A percentile compares a stretch with the other conserved stretches of the same genome.
Evolutionary conservation across 1,284 basidiomycete genomes (phyloP).

Genomic region (Chalciporus sp.): DNA sequence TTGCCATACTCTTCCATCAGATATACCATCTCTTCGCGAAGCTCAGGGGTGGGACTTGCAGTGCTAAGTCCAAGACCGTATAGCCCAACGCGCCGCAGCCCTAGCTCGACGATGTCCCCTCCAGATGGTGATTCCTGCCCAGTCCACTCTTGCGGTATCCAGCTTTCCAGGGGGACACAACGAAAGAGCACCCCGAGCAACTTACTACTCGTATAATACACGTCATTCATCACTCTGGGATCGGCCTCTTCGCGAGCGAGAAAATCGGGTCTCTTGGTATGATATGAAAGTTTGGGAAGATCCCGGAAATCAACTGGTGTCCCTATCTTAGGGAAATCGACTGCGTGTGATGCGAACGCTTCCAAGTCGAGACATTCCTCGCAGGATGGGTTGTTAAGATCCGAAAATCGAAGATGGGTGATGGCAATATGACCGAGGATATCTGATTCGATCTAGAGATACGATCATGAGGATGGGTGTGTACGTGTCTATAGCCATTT

Average conservation of each 20-base stretch:
- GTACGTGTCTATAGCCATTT: not conserved
- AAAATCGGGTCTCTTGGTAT: constrained; percentile 42
- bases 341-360: constrained; percentile 67
- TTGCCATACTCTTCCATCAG: constrained; percentile 38
- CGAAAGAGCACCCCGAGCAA: constrained; percentile 43
- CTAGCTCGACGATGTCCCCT: constrained; percentile 26
- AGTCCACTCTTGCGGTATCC: constrained; percentile 31
- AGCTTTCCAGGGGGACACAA: constrained; percentile 37
- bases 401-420: constrained; percentile 60
- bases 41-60: constrained; percentile 21
- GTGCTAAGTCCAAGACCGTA: constrained; percentile 34
- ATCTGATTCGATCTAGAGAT: constrained; percentile 54
- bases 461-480: not conserved
- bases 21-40: constrained; percentile 40
- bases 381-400: constrained; percentile 59
- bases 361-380: constrained; percentile 54
- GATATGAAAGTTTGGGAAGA: constrained; percentile 48
- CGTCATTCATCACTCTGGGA: constrained; percentile 9
- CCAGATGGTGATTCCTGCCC: constrained; percentile 25
- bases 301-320: constrained; percentile 49
- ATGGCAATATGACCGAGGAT: constrained; percentile 55
- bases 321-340: constrained; percentile 71
- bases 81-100: constrained; percentile 25
- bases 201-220: constrained; percentile 41
- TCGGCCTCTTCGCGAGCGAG: constrained; percentile 41